A percentile compares a stretch with the other conserved stretches of the same genome.
Evolutionary conservation across 441 rosid species (phyloP).

Genomic region (Gossypium schwendimanii): DNA sequence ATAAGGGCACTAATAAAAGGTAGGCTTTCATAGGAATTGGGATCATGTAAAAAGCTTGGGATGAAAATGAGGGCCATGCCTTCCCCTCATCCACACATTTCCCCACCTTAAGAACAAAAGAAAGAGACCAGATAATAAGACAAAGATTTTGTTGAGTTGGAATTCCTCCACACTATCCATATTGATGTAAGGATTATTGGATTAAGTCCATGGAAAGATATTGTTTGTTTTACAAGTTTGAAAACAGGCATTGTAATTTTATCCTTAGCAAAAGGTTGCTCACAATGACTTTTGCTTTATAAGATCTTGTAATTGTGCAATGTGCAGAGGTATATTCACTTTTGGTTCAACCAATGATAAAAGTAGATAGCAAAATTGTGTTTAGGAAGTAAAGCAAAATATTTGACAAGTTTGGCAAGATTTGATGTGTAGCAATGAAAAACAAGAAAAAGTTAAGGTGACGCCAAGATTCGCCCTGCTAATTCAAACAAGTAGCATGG

Average conservation of each 20-base stretch:
- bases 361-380: neutral
- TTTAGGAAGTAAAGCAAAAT: too few species aligned
- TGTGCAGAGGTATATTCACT: neutral
- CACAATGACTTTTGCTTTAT: too few species aligned
- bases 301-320: neutral
- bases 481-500: too few species aligned
- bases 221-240: too few species aligned
- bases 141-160: neutral
- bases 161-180: constrained; percentile 1
- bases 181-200: neutral
- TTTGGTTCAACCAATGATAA: neutral
- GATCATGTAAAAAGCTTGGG: neutral
- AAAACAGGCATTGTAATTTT: too few species aligned
- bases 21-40: neutral
- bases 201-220: too few species aligned
- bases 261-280: too few species aligned
- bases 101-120: neutral
- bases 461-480: too few species aligned
- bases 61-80: constrained; percentile 9
- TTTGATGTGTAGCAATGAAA: too few species aligned
- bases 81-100: neutral
- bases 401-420: too few species aligned
- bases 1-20: neutral
- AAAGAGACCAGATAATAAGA: neutral
- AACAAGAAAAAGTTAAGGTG: too few species aligned